Base-by-base conservation (phyloP, 805 yeast species). In the Kodamaea hsintzibuensis region DNA sequence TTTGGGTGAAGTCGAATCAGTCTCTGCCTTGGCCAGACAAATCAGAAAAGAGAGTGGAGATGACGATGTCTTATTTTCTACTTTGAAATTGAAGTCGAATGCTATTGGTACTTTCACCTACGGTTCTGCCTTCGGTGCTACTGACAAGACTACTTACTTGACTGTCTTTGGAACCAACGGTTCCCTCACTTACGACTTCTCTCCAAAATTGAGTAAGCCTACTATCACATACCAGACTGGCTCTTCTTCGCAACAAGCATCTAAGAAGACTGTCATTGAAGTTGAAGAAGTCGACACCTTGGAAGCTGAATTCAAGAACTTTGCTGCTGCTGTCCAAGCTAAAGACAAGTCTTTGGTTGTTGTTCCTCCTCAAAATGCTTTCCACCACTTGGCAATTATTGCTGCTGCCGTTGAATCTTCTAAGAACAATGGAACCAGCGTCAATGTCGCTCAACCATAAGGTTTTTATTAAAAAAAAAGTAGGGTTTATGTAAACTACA, bases 371-470 rank as follows among this genome's bases (percentile, higher is more conserved):
- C 86, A 82, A 58, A 80, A 77, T 57, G 91, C 96, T 5, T 92
- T 88, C 84, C 97, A 92, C 71, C 98, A 93, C 70, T 82, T 92
- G 69, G 97, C 97, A 6, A 82, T 90, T 61, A 83, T 93, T 54
- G 96, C 83, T 53, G 98, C 97, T 25, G 88, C 89, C 55, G 72
- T 93, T 38, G 86, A 87, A 59, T 86, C 95, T 55, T 82, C 90
- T 39, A 61, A 73, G 14, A 70, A 78, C 35, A 73, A 78, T 53
- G 89, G 89, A 62, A 68, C 71, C 50, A 67, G 78, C 46, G 82
- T 83, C 27, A 69, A 65, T 50, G 81, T 84, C 35, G 82, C 25
- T 17, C 44, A 40, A 17, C 44, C 44, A 22, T 22, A 22, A 22
- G 25, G 25, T 40, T 40, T n/a, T n/a, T n/a, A n/a, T n/a, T n/a